Conservation (phyloP, 192 early-diverging fungal species). For the Coemansia sp. region DNA sequence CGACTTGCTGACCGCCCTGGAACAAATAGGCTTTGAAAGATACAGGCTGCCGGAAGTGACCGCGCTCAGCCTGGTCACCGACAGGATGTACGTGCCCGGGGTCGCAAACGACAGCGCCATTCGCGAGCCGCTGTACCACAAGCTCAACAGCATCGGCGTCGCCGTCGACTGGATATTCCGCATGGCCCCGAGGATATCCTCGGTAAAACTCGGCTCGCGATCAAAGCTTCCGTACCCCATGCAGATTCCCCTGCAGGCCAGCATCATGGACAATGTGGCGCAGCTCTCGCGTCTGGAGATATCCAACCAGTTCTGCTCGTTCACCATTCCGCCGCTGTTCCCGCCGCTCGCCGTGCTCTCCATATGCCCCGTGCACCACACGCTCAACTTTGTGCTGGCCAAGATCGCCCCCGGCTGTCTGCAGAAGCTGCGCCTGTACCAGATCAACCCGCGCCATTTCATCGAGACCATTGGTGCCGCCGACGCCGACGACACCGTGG, state of each 20-base stretch:
- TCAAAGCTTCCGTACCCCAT: neutral
- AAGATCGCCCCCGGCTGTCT: neutral
- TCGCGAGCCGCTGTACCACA: constrained; percentile 3
- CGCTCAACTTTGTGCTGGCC: neutral
- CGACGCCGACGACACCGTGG: neutral
- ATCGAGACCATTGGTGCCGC: neutral
- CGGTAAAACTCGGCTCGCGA: constrained; percentile 2
- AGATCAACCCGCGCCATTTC: neutral
- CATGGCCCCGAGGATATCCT: neutral
- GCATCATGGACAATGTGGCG: neutral
- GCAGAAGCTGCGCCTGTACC: neutral
- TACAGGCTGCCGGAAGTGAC: neutral
- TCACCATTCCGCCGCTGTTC: constrained; percentile 6
- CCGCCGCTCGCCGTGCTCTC: constrained; percentile 5
- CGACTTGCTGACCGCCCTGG: neutral
- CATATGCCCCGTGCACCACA: neutral
- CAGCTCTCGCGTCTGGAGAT: neutral
- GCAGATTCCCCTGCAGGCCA: constrained; percentile 6
- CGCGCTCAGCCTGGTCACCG: neutral
- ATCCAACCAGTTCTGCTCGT: neutral
- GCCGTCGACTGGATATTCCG: neutral
- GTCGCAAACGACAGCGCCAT: neutral
- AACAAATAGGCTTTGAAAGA: neutral
- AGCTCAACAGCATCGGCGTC: neutral
- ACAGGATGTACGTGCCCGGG: neutral